Evolutionary conservation across 192 early-diverging fungal genomes (phyloP).

Genomic region (Gamsiella multidivaricata): DNA sequence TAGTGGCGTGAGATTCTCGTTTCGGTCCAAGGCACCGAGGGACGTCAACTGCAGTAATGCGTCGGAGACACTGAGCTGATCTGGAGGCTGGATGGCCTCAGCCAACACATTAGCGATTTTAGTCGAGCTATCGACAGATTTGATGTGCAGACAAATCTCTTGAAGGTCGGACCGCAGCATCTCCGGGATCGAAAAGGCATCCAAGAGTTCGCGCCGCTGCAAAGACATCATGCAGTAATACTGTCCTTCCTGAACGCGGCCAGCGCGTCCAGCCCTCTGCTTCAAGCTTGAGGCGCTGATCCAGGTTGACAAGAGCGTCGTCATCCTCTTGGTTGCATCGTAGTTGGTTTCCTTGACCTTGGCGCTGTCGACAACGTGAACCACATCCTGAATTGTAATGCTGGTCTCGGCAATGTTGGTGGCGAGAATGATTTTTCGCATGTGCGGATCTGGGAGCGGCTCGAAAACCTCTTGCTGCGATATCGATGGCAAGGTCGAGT

Average conservation of each 20-base stretch:
- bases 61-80: constrained; percentile 52
- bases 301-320: constrained; percentile 56
- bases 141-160: constrained; percentile 63
- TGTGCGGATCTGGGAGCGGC: constrained; percentile 53
- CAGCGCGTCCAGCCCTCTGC: constrained; percentile 71
- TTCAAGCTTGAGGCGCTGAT: constrained; percentile 66
- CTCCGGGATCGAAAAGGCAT: constrained; percentile 66
- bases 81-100: constrained; percentile 59
- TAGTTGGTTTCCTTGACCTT: constrained; percentile 72
- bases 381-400: constrained; percentile 80
- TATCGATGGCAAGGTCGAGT: constrained; percentile 68
- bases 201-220: constrained; percentile 53
- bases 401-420: constrained; percentile 84
- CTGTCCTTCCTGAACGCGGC: constrained; percentile 66
- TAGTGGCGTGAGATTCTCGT: constrained; percentile 71
- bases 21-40: constrained; percentile 51
- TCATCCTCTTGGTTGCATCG: constrained; percentile 57
- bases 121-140: constrained; percentile 57
- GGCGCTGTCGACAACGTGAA: constrained; percentile 76
- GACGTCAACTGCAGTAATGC: constrained; percentile 54
- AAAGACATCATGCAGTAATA: constrained; percentile 64
- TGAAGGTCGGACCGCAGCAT: constrained; percentile 64
- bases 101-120: constrained; percentile 55
- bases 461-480: constrained; percentile 74
- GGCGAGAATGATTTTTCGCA: constrained; percentile 72